phyloP scores from a whole-genome alignment of 805 yeast genomes.

The Ogataea kodamae region DNA sequence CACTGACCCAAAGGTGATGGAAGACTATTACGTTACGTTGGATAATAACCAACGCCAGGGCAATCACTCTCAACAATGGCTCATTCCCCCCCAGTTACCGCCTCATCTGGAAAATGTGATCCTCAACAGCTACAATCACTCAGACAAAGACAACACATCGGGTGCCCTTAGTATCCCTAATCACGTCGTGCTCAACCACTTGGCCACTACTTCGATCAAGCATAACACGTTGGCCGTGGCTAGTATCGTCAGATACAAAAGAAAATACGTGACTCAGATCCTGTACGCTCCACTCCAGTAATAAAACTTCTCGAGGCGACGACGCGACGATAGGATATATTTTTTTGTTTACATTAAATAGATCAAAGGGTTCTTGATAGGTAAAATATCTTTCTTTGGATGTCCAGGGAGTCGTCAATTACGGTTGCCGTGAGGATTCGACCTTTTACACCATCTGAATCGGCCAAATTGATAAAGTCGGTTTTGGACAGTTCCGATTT shows the following conservation, averaged over 20 bases:
- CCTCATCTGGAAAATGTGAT: constrained; percentile 96
- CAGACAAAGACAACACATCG: constrained; percentile 73
- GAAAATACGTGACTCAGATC: constrained; percentile 88
- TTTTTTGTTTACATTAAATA: constrained; percentile 16
- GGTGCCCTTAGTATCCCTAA: constrained; percentile 93
- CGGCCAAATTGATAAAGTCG: constrained; percentile 11
- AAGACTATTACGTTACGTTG: constrained; percentile 72
- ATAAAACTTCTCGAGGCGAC: constrained; percentile 5
- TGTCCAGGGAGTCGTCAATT: constrained; percentile 49
- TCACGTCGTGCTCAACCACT: constrained; percentile 88
- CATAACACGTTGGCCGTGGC: constrained; percentile 94
- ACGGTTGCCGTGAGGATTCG: constrained; percentile 78
- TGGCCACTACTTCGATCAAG: constrained; percentile 93
- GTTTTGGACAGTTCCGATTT: constrained; percentile 30
- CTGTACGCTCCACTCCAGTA: constrained; percentile 80
- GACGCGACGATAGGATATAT: constrained; percentile 7
- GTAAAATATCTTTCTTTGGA: constrained; percentile 5
- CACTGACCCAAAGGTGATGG: constrained; percentile 84
- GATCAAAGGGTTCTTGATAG: constrained; percentile 11
- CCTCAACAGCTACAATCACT: constrained; percentile 62
- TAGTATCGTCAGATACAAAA: constrained; percentile 79
- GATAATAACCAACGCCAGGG: constrained; percentile 57
- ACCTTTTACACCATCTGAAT: constrained; percentile 69
- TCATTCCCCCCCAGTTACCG: constrained; percentile 94
- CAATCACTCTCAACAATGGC: constrained; percentile 50